Base-by-base conservation (phyloP, 352 stramenopile species). In the Pythium angustatum region DNA sequence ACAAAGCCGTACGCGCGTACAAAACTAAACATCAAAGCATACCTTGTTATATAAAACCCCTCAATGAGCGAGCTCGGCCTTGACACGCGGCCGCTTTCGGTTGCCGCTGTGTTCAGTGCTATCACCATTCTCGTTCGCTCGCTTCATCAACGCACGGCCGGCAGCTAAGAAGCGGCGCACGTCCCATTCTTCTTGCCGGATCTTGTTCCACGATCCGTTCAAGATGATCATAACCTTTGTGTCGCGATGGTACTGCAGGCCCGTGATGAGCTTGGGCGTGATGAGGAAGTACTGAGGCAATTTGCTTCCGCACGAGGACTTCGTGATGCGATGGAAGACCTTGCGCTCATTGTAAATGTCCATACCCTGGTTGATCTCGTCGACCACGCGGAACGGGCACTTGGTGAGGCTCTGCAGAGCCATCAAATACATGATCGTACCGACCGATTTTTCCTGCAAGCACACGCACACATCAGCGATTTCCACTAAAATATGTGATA, bases 361-460 rank as follows among this genome's bases (percentile, higher is more conserved):
- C 88, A 96, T 96, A 53, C 88, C 87, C 60, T 96, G 87, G 64
- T 96, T 96, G 53, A 96, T 95, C 59, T 96, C 87, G 65, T 96
- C 87, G 30, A 96, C 87, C 27, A 96, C 86, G 1, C 87, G 83
- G 63, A 96, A 96, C 40, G 86, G 87, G 22, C 87, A 95, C 69
- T 92, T 87, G 0, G 87, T 96, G 24, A 96, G 68, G 43, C 77
- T 93, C 62, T 96, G 87, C 5, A 96, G 76, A 30, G 87, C 87
- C 87, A 96, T 96, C 65, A 96, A 70, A 53, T 96, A 96, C 86
- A 96, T 94, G 63, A 94, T 96, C n/a, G 87, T 96, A 36, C 86
- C 86, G 6, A 96, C 87, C 31, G 86, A 92, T 81, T 95, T 96
- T 76, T 96, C 87, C 86, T 95, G 49, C 21, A 53, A 17, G 1